A percentile compares a stretch with the other conserved stretches of the same genome.
phyloP scores from a whole-genome alignment of 139 green algal genomes.

The Micractinium conductrix region DNA sequence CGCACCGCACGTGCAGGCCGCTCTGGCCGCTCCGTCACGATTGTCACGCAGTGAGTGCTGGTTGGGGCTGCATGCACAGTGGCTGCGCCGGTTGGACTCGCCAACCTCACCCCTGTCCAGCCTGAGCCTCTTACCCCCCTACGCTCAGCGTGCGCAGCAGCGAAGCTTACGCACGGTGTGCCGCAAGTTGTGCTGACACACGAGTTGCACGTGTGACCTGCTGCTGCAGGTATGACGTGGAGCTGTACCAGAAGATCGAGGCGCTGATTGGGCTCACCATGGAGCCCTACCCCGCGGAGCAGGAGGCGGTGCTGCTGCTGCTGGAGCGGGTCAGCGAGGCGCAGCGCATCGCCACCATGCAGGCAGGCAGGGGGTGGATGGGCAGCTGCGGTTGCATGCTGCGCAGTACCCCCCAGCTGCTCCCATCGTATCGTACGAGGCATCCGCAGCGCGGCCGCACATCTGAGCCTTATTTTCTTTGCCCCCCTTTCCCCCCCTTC shows the following conservation, averaged over 20 bases:
- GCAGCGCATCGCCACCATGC: slow-evolving; percentile 85
- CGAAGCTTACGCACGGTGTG: too few relatives aligned
- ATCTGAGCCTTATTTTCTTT: too few relatives aligned
- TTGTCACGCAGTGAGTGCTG: slow-evolving; percentile 89
- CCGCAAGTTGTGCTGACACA: too few relatives aligned
- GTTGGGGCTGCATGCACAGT: neutral
- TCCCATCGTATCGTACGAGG: too few relatives aligned
- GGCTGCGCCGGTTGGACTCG: neutral
- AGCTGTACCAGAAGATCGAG: slow-evolving; percentile 98
- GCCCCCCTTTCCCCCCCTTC: too few relatives aligned
- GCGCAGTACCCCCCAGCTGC: too few relatives aligned
- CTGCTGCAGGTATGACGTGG: slow-evolving; percentile 90
- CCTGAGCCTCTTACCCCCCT: neutral
- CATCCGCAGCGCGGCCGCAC: too few relatives aligned
- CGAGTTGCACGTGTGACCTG: too few relatives aligned
- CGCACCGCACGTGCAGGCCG: slow-evolving; percentile 94
- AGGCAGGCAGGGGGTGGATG: slow-evolving; percentile 60
- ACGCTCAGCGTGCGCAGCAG: too few relatives aligned
- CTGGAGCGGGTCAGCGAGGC: slow-evolving; percentile 87
- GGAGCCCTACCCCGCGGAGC: slow-evolving; percentile 77
- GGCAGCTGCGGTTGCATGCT: too few relatives aligned
- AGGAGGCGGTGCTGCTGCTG: slow-evolving; percentile 81
- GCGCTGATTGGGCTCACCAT: slow-evolving; percentile 87
- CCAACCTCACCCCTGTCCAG: neutral
- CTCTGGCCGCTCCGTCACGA: slow-evolving; percentile 88